Percentiles rank a stretch among this genome's conserved stretches.
Evolutionary conservation across 352 stramenopile species (phyloP).

Genomic region (Hyaloperonospora brassicae): DNA sequence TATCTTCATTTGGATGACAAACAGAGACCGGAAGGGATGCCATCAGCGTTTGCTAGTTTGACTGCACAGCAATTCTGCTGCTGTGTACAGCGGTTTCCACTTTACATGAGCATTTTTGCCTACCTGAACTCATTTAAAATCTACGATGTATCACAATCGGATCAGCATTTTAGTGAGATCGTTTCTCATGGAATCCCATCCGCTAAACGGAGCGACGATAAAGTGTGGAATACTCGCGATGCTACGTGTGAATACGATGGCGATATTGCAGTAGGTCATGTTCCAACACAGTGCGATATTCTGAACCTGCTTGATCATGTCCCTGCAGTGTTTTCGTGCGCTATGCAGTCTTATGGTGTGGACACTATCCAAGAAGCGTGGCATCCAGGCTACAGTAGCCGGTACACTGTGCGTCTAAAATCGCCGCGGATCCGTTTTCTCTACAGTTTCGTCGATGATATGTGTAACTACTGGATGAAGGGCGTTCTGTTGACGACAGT

Average conservation of each 20-base stretch:
- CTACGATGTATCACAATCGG: constrained; percentile 48
- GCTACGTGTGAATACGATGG: constrained; percentile 10
- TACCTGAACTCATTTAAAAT: constrained; percentile 73
- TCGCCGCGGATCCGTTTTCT: constrained; percentile 76
- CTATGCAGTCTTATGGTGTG: constrained; percentile 65
- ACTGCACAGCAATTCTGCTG: constrained; percentile 63
- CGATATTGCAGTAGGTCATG: constrained; percentile 29
- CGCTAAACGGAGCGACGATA: constrained; percentile 18
- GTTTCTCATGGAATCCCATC: constrained; percentile 37
- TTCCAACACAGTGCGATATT: constrained; percentile 55
- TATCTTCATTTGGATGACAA: constrained; percentile 53
- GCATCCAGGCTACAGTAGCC: constrained; percentile 75
- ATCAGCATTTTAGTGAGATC: constrained; percentile 60
- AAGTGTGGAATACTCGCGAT: constrained; percentile 11
- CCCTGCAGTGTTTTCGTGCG: constrained; percentile 67
- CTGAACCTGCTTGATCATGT: constrained; percentile 43
- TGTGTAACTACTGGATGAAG: constrained; percentile 65
- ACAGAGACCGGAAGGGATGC: constrained; percentile 21
- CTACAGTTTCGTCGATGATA: constrained; percentile 75
- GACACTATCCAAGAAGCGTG: constrained; percentile 71
- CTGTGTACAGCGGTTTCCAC: constrained; percentile 59
- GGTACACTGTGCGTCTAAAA: constrained; percentile 62
- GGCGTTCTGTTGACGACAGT: constrained; percentile 58
- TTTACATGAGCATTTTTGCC: constrained; percentile 61
- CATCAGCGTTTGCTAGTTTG: constrained; percentile 52